phyloP scores from a whole-genome alignment of 169 alveolate species.

The Plasmodium billcollinsi region DNA sequence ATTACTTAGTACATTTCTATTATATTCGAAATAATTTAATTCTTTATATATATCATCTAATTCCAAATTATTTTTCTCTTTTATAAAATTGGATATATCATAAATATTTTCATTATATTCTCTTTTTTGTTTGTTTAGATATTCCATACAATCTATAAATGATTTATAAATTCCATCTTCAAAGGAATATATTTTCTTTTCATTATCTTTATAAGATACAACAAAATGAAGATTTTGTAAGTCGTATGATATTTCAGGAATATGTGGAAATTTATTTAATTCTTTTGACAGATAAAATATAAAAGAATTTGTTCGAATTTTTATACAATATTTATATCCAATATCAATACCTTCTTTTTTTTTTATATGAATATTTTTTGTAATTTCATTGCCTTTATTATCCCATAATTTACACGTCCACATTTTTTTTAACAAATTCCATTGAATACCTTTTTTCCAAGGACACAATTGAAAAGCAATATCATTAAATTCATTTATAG shows the following conservation, averaged over 20 bases:
- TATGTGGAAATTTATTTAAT: slow-evolving; percentile 55
- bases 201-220: slow-evolving; percentile 38
- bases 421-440: slow-evolving; percentile 57
- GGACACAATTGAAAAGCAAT: slow-evolving; percentile 45
- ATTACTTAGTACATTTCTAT: neutral
- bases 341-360: slow-evolving; percentile 74
- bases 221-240: slow-evolving; percentile 28
- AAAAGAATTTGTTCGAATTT: slow-evolving; percentile 29
- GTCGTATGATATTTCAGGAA: slow-evolving; percentile 50
- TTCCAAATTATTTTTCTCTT: slow-evolving; percentile 22
- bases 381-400: slow-evolving; percentile 54
- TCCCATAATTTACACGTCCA: slow-evolving; percentile 73
- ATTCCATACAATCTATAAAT: slow-evolving; percentile 36
- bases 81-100: slow-evolving; percentile 23
- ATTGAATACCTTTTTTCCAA: slow-evolving; percentile 75
- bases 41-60: slow-evolving; percentile 18
- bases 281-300: slow-evolving; percentile 28
- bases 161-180: slow-evolving; percentile 63
- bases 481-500: slow-evolving; percentile 22
- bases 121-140: slow-evolving; percentile 43
- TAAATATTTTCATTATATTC: slow-evolving; percentile 17
- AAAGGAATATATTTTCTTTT: slow-evolving; percentile 19
- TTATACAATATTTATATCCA: slow-evolving; percentile 59
- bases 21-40: slow-evolving; percentile 10
- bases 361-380: slow-evolving; percentile 61